Evolutionary conservation across 805 yeast genomes (phyloP).

Genomic region (Ogataea ganodermae): DNA sequence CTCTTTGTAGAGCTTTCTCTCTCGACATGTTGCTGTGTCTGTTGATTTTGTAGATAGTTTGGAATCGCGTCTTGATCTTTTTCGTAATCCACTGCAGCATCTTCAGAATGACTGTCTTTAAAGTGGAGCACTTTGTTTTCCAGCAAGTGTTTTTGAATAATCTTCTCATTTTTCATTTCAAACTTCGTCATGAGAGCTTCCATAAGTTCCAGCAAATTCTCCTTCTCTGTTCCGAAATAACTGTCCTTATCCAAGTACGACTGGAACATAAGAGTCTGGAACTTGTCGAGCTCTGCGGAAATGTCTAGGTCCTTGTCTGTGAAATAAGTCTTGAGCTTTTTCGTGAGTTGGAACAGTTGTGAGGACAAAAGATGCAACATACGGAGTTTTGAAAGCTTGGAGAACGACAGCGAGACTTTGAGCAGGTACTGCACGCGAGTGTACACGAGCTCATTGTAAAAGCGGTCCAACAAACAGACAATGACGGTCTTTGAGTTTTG

Average conservation of each 20-base stretch:
- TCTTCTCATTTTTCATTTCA: slow-evolving; percentile 40
- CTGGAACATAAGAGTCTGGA: slow-evolving; percentile 70
- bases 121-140: slow-evolving; percentile 30
- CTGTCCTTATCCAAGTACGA: slow-evolving; percentile 65
- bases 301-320: slow-evolving; percentile 47
- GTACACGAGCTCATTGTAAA: slow-evolving; percentile 71
- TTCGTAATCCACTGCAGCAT: slow-evolving; percentile 14
- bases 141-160: slow-evolving; percentile 39
- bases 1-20: slow-evolving; percentile 19
- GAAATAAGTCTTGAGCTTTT: slow-evolving; percentile 64
- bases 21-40: slow-evolving; percentile 6
- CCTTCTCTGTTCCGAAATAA: slow-evolving; percentile 73
- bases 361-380: slow-evolving; percentile 67
- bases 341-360: slow-evolving; percentile 59
- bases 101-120: slow-evolving; percentile 24
- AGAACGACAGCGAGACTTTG: slow-evolving; percentile 60
- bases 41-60: slow-evolving; percentile 5
- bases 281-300: slow-evolving; percentile 61
- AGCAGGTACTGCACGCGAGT: slow-evolving; percentile 58
- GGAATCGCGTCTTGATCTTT: slow-evolving; percentile 15
- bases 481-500: slow-evolving; percentile 62
- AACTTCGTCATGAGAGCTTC: slow-evolving; percentile 47
- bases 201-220: slow-evolving; percentile 58
- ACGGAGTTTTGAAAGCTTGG: slow-evolving; percentile 74
- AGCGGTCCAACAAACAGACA: slow-evolving; percentile 68